phyloP scores from a whole-genome alignment of 305 asterid genomes.

The Ilex paraguariensis region DNA sequence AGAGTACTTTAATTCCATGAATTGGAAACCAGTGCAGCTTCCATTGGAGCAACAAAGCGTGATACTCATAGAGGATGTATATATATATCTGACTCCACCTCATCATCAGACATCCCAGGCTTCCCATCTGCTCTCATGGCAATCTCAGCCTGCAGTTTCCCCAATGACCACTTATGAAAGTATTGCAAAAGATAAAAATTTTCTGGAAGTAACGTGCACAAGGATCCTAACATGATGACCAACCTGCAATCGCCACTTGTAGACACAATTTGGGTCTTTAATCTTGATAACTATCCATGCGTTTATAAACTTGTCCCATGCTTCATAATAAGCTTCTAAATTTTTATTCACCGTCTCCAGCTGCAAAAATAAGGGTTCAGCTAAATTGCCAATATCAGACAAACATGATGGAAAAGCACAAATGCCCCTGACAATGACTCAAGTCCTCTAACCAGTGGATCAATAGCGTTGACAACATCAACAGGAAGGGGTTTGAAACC shows the following conservation, averaged over 20 bases:
- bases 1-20: not conserved
- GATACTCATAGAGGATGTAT: not conserved
- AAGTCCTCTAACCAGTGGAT: conserved; percentile 69
- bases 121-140: conserved; percentile 87
- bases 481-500: conserved; percentile 84
- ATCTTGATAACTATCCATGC: conserved; percentile 96
- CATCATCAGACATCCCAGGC: conserved; percentile 84
- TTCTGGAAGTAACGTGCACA: not conserved
- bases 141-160: conserved; percentile 70
- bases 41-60: conserved; percentile 1
- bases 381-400: not conserved
- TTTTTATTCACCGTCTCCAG: conserved; percentile 76
- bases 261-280: conserved; percentile 78
- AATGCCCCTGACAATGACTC: not conserved
- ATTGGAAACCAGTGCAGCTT: not conserved
- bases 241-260: conserved; percentile 92
- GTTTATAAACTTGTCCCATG: conserved; percentile 82
- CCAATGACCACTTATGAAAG: conserved; percentile 17
- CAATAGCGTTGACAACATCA: conserved; percentile 70
- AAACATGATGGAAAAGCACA: not conserved
- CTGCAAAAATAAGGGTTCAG: conserved; percentile 30
- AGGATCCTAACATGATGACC: conserved; percentile 8
- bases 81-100: conserved; percentile 35
- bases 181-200: not conserved
- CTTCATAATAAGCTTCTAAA: conserved; percentile 73